A percentile compares a stretch with the other conserved stretches of the same genome.
phyloP scores from a whole-genome alignment of 768 basidiomycete genomes.

The Sporobolomyces roseus region DNA sequence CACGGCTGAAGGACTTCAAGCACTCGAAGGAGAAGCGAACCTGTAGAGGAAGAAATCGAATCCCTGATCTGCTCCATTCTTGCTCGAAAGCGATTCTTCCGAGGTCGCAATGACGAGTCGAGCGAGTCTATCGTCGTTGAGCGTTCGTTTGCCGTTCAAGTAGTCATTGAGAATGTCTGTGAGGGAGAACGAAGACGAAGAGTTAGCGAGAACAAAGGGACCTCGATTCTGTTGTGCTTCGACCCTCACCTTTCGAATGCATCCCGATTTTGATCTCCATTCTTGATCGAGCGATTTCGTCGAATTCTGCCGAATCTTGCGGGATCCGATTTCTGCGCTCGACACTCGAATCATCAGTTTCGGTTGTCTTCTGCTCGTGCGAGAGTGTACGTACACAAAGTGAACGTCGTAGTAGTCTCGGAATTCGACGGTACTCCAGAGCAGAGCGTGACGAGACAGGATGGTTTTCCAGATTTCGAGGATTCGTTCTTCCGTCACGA shows the following conservation, averaged over 20 bases:
- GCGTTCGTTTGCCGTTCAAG: slow-evolving; percentile 70
- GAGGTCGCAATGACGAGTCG: slow-evolving; percentile 55
- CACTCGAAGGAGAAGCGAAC: not conserved
- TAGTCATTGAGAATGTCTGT: slow-evolving; percentile 60
- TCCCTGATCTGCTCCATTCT: slow-evolving; percentile 45
- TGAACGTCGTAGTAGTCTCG: slow-evolving; percentile 55
- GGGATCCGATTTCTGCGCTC: slow-evolving; percentile 10
- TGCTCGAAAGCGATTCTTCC: slow-evolving; percentile 12
- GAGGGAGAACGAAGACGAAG: too few species aligned
- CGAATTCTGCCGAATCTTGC: not conserved
- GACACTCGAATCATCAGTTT: too few species aligned
- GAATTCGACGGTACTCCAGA: slow-evolving; percentile 62
- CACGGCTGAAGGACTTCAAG: not conserved
- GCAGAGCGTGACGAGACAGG: slow-evolving; percentile 65
- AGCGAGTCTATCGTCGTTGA: slow-evolving; percentile 65
- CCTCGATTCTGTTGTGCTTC: too few species aligned
- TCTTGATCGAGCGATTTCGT: not conserved
- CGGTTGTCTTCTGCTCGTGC: too few species aligned
- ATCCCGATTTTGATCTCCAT: not conserved
- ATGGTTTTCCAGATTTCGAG: slow-evolving; percentile 66
- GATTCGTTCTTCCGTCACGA: slow-evolving; percentile 56
- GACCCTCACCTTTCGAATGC: not conserved
- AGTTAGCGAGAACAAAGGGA: too few species aligned
- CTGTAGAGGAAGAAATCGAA: slow-evolving; percentile 61
- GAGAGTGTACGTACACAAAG: slow-evolving; percentile 69